A percentile compares a stretch with the other conserved stretches of the same genome.
phyloP scores from a whole-genome alignment of 192 early-diverging fungal genomes.

The Podila clonocystis region DNA sequence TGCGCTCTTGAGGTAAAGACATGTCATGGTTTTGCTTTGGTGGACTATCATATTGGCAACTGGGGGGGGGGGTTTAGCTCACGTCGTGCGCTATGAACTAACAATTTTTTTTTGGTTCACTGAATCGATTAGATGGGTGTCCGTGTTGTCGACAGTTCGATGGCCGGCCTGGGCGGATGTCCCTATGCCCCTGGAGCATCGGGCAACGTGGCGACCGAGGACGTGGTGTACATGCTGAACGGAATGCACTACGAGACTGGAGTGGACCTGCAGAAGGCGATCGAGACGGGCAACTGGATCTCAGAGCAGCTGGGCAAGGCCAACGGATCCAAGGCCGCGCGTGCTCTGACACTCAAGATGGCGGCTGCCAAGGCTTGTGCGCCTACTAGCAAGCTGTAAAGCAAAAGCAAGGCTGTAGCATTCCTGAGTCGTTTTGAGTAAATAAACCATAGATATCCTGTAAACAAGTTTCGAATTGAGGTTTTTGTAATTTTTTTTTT shows the following conservation, averaged over 20 bases:
- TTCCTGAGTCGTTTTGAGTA: not conserved
- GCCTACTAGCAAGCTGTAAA: conserved; percentile 38
- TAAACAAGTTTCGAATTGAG: too few relatives aligned
- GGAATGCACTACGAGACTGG: conserved; percentile 87
- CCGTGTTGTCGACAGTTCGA: conserved; percentile 92
- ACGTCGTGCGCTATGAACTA: not conserved
- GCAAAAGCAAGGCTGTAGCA: not conserved
- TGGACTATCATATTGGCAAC: not conserved
- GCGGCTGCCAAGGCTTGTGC: conserved; percentile 32
- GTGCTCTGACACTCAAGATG: conserved; percentile 55
- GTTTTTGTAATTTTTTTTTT: too few relatives aligned
- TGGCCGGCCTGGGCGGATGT: conserved; percentile 92
- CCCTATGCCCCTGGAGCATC: conserved; percentile 96
- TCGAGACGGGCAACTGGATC: conserved; percentile 88
- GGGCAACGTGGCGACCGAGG: conserved; percentile 97
- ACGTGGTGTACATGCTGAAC: conserved; percentile 93
- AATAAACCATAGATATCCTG: too few relatives aligned
- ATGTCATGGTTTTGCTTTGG: not conserved
- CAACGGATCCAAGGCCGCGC: conserved; percentile 68
- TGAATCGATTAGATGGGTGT: conserved; percentile 70
- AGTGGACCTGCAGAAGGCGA: conserved; percentile 77
- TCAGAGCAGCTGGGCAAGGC: conserved; percentile 77
- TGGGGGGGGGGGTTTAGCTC: not conserved
- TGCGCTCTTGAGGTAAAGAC: conserved; percentile 71
- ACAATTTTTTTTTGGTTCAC: not conserved